These are phyloP conservation scores for Myxozyma mucilagina DNA, from an alignment of 805 yeast genomes.

Conservation along the genomic window DNA sequence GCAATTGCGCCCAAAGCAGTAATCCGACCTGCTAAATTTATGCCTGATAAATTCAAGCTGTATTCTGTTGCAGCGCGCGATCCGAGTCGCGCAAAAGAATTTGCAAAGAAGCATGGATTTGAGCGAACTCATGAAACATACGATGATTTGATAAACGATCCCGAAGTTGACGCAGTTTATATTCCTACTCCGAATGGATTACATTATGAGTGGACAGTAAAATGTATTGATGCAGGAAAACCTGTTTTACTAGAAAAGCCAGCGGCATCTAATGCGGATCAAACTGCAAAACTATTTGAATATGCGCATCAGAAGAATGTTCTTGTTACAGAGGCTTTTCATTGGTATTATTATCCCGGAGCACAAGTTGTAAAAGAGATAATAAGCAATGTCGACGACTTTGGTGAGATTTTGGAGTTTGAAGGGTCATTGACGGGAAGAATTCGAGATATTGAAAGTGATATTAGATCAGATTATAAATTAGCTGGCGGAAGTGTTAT, in stretches of 20 bases:
- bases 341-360: constrained; percentile 30
- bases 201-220: constrained; percentile 31
- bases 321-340: constrained; percentile 25
- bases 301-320: constrained; percentile 14
- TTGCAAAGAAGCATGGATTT: constrained; percentile 21
- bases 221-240: constrained; percentile 21
- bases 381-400: constrained; percentile 11
- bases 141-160: constrained; percentile 22
- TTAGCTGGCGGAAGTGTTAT: constrained; percentile 27
- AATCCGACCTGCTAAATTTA: constrained; percentile 19
- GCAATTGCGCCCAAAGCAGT: constrained; percentile 25
- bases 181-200: constrained; percentile 29
- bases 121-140: constrained; percentile 16
- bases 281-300: constrained; percentile 17
- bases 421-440: constrained; percentile 16
- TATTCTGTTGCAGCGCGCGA: constrained; percentile 26
- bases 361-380: constrained; percentile 14
- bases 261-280: constrained; percentile 22
- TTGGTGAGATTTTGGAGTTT: constrained; percentile 21
- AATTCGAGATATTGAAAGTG: background rate
- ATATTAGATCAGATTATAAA: constrained; percentile 13
- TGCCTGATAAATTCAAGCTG: constrained; percentile 16
- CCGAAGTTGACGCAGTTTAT: constrained; percentile 23
- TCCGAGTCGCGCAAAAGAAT: constrained; percentile 12
- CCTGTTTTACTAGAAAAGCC: constrained; percentile 31